Evolutionary conservation across 164 flowering plant genomes (phyloP), one percentile per base, ranked within the genome.

Genomic region (Taxillus chinensis): DNA sequence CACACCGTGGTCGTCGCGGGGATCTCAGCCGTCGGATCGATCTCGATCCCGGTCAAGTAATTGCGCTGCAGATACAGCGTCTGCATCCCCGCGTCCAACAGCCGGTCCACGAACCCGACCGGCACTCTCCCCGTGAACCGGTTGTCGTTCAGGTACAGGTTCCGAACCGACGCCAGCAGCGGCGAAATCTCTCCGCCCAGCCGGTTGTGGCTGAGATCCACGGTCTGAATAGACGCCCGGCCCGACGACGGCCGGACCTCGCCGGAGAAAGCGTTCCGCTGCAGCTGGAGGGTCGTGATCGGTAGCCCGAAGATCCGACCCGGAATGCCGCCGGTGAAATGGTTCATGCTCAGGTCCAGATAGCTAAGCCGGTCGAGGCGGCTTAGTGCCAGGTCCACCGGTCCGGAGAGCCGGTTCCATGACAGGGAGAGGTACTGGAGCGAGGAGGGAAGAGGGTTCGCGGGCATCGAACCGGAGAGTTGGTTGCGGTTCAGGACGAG

Each of bases 51-150:
- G 4, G 97, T 89, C 55, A 93, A 67, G 65, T 57, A 93, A 55
- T 93, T 93, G 52, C 90, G 98, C 74, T 93, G 97, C 59, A 93
- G 55, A 60, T 93, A 93, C 45, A 93, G 67, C n/a, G 74, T 68
- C 67, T 84, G 86, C 41, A 90, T 86, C 8, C 69, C 75, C 3
- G 79, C 80, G 2, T 75, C 66, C 64, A 90, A 39, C 42, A 93
- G 59, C 64, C 86, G 75, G 64, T 90, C 86, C 67, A 90, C 96
- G 41, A 90, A 76, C 53, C 71, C 75, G 4, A 65, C 80, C 63
- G 98, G 98, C 0, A 93, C 91, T 43, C 72, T 74, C n/a, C 97
- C 98, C 10, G 71, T 76, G 69, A 93, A 90, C 78, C 84, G 77
- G 80, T 93, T 93, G 52, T 90, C 89, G 61, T 90, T 93, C 48